A percentile compares a stretch with the other conserved stretches of the same genome.
phyloP scores from a whole-genome alignment of 2,329 filamentous ascomycete genomes.

The Rasamsonia emersonii region DNA sequence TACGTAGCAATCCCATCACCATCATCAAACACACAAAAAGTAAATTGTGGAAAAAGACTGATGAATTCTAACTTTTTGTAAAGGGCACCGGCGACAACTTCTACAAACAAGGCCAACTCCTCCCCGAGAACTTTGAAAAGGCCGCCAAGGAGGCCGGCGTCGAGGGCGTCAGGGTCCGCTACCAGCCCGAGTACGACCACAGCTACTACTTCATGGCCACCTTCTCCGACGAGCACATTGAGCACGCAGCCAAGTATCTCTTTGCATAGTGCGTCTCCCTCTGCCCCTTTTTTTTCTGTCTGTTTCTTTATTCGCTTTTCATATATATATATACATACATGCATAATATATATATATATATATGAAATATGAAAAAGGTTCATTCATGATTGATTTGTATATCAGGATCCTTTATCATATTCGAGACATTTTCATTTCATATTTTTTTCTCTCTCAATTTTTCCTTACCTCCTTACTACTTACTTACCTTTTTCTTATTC shows the following conservation, averaged over 20 bases:
- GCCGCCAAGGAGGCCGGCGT: slow-evolving; percentile 70
- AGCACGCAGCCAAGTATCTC: slow-evolving; percentile 82
- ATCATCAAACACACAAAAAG: neutral
- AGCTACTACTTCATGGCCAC: slow-evolving; percentile 94
- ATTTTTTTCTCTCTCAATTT: no score
- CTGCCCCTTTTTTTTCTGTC: slow-evolving; percentile 1
- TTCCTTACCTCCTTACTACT: no score
- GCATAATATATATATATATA: slow-evolving; percentile 1
- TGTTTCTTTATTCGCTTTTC: neutral
- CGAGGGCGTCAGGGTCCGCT: slow-evolving; percentile 64
- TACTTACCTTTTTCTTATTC: no score
- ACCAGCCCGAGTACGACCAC: slow-evolving; percentile 90
- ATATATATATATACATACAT: slow-evolving; percentile 1
- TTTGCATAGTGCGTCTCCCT: slow-evolving; percentile 44
- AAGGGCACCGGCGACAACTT: slow-evolving; percentile 91
- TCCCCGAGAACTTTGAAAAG: slow-evolving; percentile 84
- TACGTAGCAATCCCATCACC: slow-evolving; percentile 35
- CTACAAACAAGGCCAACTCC: slow-evolving; percentile 85
- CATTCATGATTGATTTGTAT: no score
- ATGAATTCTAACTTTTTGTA: neutral
- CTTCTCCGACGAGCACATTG: slow-evolving; percentile 83
- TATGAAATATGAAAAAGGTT: no score
- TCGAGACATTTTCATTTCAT: no score
- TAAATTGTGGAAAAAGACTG: neutral
- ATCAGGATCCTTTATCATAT: no score